Percentiles rank a stretch among this genome's conserved stretches.
Evolutionary conservation across 257 asterid genomes (phyloP).

Genomic region (Cordia subcordata): DNA sequence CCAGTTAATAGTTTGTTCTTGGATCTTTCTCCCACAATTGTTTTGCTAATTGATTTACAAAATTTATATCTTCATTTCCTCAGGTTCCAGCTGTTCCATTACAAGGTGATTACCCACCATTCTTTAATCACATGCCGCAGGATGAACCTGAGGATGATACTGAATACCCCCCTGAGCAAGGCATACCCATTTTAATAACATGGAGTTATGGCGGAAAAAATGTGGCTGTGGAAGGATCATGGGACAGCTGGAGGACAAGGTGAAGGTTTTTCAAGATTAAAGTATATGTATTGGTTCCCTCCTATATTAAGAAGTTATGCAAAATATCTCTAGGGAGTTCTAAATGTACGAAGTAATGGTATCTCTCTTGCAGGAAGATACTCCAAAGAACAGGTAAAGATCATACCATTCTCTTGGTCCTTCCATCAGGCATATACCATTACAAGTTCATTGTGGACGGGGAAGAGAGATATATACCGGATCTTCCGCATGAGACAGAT

Average conservation of each 20-base stretch:
- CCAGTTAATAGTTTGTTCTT: neutral
- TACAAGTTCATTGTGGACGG: constrained; percentile 87
- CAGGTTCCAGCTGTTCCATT: constrained; percentile 73
- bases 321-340: neutral
- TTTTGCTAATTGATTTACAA: constrained; percentile 13
- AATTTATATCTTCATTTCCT: constrained; percentile 15
- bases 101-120: constrained; percentile 40
- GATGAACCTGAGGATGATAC: constrained; percentile 12
- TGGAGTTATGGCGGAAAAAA: constrained; percentile 52
- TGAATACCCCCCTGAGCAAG: constrained; percentile 8
- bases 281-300: neutral
- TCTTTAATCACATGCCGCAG: constrained; percentile 33
- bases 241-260: constrained; percentile 97
- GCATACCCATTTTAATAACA: constrained; percentile 30
- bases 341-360: neutral
- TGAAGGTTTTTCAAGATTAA: constrained; percentile 14
- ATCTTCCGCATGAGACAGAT: constrained; percentile 74
- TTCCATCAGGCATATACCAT: constrained; percentile 70
- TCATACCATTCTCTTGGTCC: constrained; percentile 72
- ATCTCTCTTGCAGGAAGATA: constrained; percentile 50
- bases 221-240: constrained; percentile 85
- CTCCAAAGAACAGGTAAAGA: constrained; percentile 91
- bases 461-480: constrained; percentile 55
- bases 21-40: neutral
- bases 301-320: neutral